These are phyloP conservation scores for Fusarium sp. DNA, from an alignment of 2,329 filamentous ascomycete species.

Conservation along the genomic window DNA sequence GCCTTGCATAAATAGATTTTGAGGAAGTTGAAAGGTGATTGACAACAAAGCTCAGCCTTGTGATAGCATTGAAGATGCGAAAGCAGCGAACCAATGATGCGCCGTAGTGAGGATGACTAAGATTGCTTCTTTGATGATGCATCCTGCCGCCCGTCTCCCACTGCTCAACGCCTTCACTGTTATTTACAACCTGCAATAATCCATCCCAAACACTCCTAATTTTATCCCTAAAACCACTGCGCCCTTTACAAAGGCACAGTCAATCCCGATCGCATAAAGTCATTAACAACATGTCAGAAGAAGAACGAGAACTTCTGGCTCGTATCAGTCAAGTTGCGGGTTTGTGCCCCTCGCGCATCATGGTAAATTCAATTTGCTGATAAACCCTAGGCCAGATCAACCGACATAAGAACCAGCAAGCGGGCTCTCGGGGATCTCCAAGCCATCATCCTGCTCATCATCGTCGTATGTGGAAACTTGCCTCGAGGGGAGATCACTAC, in stretches of 20 bases:
- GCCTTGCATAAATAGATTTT: background rate
- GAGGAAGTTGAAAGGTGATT: background rate
- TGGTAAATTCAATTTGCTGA: constrained; percentile 36
- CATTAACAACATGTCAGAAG: constrained; percentile 53
- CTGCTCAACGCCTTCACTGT: background rate
- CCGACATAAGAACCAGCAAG: constrained; percentile 75
- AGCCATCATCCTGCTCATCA: constrained; percentile 44
- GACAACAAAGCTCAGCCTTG: constrained; percentile 37
- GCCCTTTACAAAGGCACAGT: background rate
- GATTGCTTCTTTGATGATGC: constrained; percentile 27
- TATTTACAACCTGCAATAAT: background rate
- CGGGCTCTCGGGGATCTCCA: constrained; percentile 49
- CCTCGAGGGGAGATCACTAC: background rate
- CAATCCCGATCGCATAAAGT: background rate
- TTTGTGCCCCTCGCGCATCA: constrained; percentile 43
- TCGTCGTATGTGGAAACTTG: constrained; percentile 48
- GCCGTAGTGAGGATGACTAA: constrained; percentile 35
- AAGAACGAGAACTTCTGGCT: constrained; percentile 63
- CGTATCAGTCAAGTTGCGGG: constrained; percentile 63
- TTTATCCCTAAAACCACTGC: background rate
- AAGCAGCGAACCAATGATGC: constrained; percentile 30
- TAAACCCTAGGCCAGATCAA: constrained; percentile 76
- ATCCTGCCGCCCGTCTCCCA: constrained; percentile 16
- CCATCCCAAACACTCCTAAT: background rate
- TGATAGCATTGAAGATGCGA: constrained; percentile 8